Evolutionary conservation across 2,329 filamentous ascomycete species (phyloP), one percentile per base, ranked within the genome.

Genomic region (Ophiostoma ulmi): DNA sequence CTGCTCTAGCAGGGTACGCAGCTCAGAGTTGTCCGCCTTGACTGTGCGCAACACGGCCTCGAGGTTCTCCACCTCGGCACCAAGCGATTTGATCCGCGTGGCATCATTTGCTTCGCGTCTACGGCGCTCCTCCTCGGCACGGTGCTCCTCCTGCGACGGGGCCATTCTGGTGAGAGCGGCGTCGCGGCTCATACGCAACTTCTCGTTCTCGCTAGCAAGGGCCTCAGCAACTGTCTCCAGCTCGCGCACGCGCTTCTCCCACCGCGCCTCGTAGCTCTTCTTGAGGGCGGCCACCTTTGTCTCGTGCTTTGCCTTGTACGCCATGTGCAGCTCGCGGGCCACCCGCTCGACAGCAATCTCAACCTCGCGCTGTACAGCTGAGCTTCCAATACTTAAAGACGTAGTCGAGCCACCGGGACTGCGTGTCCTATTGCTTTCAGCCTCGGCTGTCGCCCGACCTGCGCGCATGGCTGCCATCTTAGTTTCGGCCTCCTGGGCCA

Each of bases 291-390:
- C 87, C 64, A 98, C 94, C 83, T 99, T 99, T 73, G 90, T 92
- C 82, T 98, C 94, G 79, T 99, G 95, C 82, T 99, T 99, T 78
- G 91, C 89, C 82, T 97, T 98, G 86, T 99, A 99, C 13, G 97
- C 85, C 0, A 90, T 86, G 78, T 99, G 95, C 58, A 99, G 85
- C 78, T 99, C 95, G 39, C 93, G 87, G n/a, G 94, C 94, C 58
- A 98, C 93, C 74, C 94, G 93, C 80, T 97, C 93, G 31, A 94
- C 91, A 1, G 91, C 91, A 64, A 91, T 85, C 77, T 97, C 94
- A 68, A 97, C 91, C 74, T 97, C 93, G 75, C 81, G 78, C 75
- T 81, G 79, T 17, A 72, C 66, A 6, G 58, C 44, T 2, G 61
- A 44, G 35, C 26, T 48, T 48, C 67, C 44, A 11, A 35, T 61